Evolutionary conservation across 2,329 filamentous ascomycete genomes (phyloP).

Genomic region (Pleurostoma richardsiae): DNA sequence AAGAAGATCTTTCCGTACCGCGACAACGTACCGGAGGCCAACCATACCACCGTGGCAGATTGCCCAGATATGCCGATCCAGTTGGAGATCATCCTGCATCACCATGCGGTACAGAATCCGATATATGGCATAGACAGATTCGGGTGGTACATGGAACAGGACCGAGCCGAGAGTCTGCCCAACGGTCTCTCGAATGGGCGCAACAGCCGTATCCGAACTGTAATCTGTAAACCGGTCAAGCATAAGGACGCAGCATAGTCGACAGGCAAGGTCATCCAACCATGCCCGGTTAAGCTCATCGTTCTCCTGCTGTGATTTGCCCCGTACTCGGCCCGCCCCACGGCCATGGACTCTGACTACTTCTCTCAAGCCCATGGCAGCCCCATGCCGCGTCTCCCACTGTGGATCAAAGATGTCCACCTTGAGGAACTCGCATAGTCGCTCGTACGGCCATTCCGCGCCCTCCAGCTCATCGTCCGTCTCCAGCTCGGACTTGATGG

Average conservation of each 20-base stretch:
- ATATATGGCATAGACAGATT: slow-evolving; percentile 81
- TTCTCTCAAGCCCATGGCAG: slow-evolving; percentile 90
- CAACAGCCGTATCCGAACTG: slow-evolving; percentile 94
- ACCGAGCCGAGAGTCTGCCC: slow-evolving; percentile 90
- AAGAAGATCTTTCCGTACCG: slow-evolving; percentile 87
- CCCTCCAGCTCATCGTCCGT: slow-evolving; percentile 72
- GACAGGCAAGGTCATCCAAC: slow-evolving; percentile 93
- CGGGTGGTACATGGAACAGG: slow-evolving; percentile 73
- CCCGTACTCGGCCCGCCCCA: slow-evolving; percentile 74
- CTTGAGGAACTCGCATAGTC: slow-evolving; percentile 88
- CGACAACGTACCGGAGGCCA: slow-evolving; percentile 88
- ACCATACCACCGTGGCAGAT: slow-evolving; percentile 98
- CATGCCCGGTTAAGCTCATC: slow-evolving; percentile 74
- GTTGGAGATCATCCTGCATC: slow-evolving; percentile 77
- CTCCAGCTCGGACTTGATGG: slow-evolving; percentile 83
- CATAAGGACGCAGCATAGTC: slow-evolving; percentile 93
- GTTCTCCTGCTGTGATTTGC: slow-evolving; percentile 69
- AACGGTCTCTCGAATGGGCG: slow-evolving; percentile 90
- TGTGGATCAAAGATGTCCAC: slow-evolving; percentile 88
- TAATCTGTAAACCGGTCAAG: slow-evolving; percentile 97
- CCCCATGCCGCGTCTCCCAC: slow-evolving; percentile 95
- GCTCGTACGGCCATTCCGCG: slow-evolving; percentile 88
- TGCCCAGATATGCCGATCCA: slow-evolving; percentile 78
- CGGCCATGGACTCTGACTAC: slow-evolving; percentile 86
- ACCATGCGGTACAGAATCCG: slow-evolving; percentile 81